phyloP scores from a whole-genome alignment of 2,329 filamentous ascomycete species.

The Atkinsonella texensis region DNA sequence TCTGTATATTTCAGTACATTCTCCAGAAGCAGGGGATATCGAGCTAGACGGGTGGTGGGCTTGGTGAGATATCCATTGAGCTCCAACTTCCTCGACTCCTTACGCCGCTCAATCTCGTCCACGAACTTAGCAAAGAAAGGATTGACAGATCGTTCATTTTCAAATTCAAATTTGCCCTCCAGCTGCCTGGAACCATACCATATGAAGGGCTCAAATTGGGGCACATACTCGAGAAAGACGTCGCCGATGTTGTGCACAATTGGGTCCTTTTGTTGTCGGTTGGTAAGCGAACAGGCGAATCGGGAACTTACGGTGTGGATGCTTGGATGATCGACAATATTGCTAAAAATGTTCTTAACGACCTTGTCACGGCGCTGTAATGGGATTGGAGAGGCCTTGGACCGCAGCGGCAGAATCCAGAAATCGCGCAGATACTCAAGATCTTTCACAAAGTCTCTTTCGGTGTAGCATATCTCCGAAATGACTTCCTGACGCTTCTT shows the following conservation, averaged over 20 bases:
- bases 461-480: slow-evolving; percentile 96
- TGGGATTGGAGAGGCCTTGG: slow-evolving; percentile 75
- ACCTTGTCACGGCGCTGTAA: slow-evolving; percentile 79
- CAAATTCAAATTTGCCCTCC: slow-evolving; percentile 95
- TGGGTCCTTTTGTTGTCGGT: slow-evolving; percentile 78
- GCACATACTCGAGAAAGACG: slow-evolving; percentile 85
- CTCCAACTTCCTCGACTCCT: slow-evolving; percentile 93
- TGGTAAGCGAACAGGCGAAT: slow-evolving; percentile 78
- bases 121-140: slow-evolving; percentile 80
- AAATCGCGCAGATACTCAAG: slow-evolving; percentile 95
- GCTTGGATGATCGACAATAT: slow-evolving; percentile 70
- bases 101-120: slow-evolving; percentile 89
- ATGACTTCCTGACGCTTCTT: slow-evolving; percentile 98
- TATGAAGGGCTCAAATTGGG: slow-evolving; percentile 91
- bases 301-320: slow-evolving; percentile 85
- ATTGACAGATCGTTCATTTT: slow-evolving; percentile 85
- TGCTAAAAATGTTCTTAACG: slow-evolving; percentile 88
- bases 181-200: slow-evolving; percentile 91
- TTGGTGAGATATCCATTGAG: slow-evolving; percentile 97
- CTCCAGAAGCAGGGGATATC: slow-evolving; percentile 86
- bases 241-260: slow-evolving; percentile 86
- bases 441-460: slow-evolving; percentile 97
- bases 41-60: slow-evolving; percentile 84
- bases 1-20: slow-evolving; percentile 87
- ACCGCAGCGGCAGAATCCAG: slow-evolving; percentile 88